Conservation (phyloP, 192 early-diverging fungal genomes). For the Bifiguratus adelaidae region DNA sequence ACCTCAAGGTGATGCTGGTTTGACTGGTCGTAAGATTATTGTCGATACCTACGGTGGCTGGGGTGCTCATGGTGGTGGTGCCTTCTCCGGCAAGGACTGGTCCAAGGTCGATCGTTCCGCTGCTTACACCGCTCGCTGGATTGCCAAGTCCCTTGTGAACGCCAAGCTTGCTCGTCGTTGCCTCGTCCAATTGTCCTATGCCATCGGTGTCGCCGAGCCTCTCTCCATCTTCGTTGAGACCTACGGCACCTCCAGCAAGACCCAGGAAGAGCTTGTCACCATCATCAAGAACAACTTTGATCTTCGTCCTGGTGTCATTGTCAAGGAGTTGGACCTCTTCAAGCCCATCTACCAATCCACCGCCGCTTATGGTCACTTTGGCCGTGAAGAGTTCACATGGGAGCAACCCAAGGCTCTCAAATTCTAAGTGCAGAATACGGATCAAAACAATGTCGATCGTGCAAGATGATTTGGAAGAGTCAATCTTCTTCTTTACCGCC, state of each 20-base stretch:
- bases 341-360: slow-evolving; percentile 97
- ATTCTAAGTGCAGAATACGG: slow-evolving; percentile 24
- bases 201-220: slow-evolving; percentile 96
- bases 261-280: slow-evolving; percentile 79
- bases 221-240: slow-evolving; percentile 94
- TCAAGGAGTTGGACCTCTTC: slow-evolving; percentile 96
- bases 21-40: slow-evolving; percentile 83
- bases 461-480: not conserved
- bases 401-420: slow-evolving; percentile 81
- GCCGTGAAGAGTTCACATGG: slow-evolving; percentile 89
- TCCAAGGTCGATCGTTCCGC: slow-evolving; percentile 99
- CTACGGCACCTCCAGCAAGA: slow-evolving; percentile 88
- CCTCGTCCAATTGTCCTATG: slow-evolving; percentile 96
- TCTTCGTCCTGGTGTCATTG: slow-evolving; percentile 96
- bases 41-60: slow-evolving; percentile 23
- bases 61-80: slow-evolving; percentile 70
- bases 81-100: slow-evolving; percentile 99
- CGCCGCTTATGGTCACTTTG: slow-evolving; percentile 93
- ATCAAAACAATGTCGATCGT: not conserved
- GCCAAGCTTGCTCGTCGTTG: slow-evolving; percentile 88
- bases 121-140: slow-evolving; percentile 95
- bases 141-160: slow-evolving; percentile 93
- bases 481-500: not conserved
- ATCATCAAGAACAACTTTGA: slow-evolving; percentile 99
- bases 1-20: slow-evolving; percentile 98